Evolutionary conservation across 1,139 yeast species (phyloP).

Genomic region (Meyerozyma guilliermondii): DNA sequence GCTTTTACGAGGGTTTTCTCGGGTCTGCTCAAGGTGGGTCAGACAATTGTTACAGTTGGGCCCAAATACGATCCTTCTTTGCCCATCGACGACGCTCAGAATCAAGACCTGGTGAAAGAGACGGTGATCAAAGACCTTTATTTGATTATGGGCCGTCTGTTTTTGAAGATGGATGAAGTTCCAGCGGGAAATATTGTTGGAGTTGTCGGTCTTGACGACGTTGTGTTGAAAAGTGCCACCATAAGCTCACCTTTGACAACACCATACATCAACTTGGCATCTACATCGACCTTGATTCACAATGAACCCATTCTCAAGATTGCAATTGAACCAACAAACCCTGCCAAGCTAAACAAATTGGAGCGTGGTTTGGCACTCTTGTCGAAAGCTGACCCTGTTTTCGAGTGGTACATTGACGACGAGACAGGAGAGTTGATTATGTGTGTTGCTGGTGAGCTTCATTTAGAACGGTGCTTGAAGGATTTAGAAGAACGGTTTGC

Average conservation of each 20-base stretch:
- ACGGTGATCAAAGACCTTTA: constrained; percentile 61
- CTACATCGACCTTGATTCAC: constrained; percentile 49
- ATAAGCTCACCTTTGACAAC: constrained; percentile 46
- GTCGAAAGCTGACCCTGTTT: constrained; percentile 90
- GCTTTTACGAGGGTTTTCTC: constrained; percentile 89
- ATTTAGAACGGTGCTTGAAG: constrained; percentile 83
- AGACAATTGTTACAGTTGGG: constrained; percentile 67
- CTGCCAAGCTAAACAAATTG: constrained; percentile 68
- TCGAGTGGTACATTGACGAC: constrained; percentile 78
- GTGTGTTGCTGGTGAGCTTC: constrained; percentile 95
- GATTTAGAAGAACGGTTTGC: constrained; percentile 91
- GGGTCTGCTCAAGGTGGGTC: constrained; percentile 75
- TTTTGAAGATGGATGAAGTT: constrained; percentile 69
- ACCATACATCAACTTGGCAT: constrained; percentile 71
- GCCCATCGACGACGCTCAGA: constrained; percentile 45
- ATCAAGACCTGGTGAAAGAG: constrained; percentile 39
- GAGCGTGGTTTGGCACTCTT: constrained; percentile 75
- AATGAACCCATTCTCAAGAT: constrained; percentile 85
- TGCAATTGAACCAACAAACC: constrained; percentile 90
- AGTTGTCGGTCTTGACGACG: constrained; percentile 83
- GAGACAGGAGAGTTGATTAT: constrained; percentile 83
- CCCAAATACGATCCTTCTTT: constrained; percentile 79
- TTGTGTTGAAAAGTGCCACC: constrained; percentile 83
- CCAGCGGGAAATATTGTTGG: constrained; percentile 97
- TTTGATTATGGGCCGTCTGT: constrained; percentile 88